Conservation (phyloP, 495 filamentous ascomycete genomes). For the Penicillium pulvis region DNA sequence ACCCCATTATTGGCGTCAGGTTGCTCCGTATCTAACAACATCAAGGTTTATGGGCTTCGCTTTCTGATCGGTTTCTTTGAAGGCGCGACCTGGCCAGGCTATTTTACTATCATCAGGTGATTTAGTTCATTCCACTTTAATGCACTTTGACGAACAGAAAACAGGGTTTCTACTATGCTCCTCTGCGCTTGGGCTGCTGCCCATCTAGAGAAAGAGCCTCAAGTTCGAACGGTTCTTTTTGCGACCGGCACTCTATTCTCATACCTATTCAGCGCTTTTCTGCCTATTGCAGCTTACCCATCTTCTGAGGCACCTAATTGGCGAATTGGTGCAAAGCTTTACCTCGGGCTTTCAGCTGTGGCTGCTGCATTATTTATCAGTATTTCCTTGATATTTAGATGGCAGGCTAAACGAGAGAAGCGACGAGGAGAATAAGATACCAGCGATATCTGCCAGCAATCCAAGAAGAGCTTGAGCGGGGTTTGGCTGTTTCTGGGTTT, state of each 20-base stretch:
- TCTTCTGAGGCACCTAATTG: slow-evolving; percentile 18
- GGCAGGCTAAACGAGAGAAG: not conserved
- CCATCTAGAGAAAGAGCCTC: slow-evolving; percentile 18
- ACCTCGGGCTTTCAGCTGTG: slow-evolving; percentile 12
- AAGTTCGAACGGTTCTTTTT: slow-evolving; percentile 23
- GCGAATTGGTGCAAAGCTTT: slow-evolving; percentile 14
- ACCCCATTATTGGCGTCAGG: too few relatives aligned
- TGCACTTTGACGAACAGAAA: too few relatives aligned
- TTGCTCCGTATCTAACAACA: too few relatives aligned
- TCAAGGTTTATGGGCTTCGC: too few relatives aligned
- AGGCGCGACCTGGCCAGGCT: too few relatives aligned
- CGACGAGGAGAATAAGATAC: not conserved
- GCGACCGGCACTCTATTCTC: slow-evolving; percentile 19
- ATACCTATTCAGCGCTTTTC: slow-evolving; percentile 10
- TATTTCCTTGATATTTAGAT: slow-evolving; percentile 3
- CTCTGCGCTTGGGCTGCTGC: slow-evolving; percentile 22
- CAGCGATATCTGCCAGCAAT: too few relatives aligned
- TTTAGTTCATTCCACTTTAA: too few relatives aligned
- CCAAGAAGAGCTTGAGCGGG: too few relatives aligned
- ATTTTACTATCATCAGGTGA: too few relatives aligned
- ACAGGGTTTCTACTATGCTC: slow-evolving; percentile 18
- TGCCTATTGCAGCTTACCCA: slow-evolving; percentile 19
- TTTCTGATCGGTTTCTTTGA: too few relatives aligned
- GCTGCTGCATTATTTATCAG: slow-evolving; percentile 12
- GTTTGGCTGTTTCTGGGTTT: too few relatives aligned